These are phyloP conservation scores for Boletellus ananiceps DNA, from an alignment of 768 basidiomycete genomes.

Conservation along the genomic window DNA sequence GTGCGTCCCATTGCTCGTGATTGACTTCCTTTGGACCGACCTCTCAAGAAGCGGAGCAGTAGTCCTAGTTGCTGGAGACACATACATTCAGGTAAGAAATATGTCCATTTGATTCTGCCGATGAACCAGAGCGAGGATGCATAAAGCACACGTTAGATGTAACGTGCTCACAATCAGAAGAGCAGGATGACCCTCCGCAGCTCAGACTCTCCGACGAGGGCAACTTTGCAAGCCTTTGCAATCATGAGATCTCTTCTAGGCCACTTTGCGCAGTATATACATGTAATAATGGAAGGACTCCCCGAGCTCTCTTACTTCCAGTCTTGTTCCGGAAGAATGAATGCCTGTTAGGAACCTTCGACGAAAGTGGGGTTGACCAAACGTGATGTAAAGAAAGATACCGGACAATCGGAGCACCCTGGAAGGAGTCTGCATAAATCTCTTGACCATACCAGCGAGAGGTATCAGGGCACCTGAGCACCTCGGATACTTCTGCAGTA, in stretches of 20 bases:
- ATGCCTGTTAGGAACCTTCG: constrained; percentile 52
- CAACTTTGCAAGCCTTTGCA: not conserved
- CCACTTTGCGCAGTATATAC: constrained; percentile 51
- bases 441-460: not conserved
- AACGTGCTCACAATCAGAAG: no score
- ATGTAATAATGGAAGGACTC: constrained; percentile 83
- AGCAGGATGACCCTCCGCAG: no score
- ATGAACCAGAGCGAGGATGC: no score
- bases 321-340: constrained; percentile 44
- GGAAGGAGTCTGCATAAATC: not conserved
- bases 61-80: no score
- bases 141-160: no score
- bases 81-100: no score
- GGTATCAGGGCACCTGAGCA: constrained; percentile 46
- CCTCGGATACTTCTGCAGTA: constrained; percentile 71
- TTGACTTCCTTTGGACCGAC: no score
- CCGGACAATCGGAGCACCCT: constrained; percentile 65
- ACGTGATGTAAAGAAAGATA: constrained; percentile 74
- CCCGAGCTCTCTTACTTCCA: constrained; percentile 69
- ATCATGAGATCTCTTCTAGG: not conserved
- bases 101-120: no score
- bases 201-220: not conserved
- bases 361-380: constrained; percentile 88
- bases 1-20: no score
- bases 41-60: no score